Base-by-base conservation (phyloP, 495 filamentous ascomycete species). In the Lentithecium fluviatile region DNA sequence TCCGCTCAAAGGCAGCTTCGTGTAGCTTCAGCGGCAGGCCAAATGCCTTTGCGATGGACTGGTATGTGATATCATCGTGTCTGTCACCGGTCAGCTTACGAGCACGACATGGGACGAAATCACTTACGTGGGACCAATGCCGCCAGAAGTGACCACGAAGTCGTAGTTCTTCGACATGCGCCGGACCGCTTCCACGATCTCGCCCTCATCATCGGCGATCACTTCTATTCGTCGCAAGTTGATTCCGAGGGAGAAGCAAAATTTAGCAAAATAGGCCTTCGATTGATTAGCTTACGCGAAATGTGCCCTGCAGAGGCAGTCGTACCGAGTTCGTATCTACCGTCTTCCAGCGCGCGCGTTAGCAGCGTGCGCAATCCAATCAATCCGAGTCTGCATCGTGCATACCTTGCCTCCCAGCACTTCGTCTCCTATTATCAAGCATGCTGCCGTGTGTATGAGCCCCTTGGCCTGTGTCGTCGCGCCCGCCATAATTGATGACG, bases 21-120 rank as follows among this genome's bases (percentile, higher is more conserved):
- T 98, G 90, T 15, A 96, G 78, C 56, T 83, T 78, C 0, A 97
- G 79, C 11, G 85, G 82, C 2, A 96, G 79, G 37, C 74, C 71
- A 72, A 96, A 98, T 21, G 91, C 94, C 63, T 90, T 89, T 40
- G 90, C 94, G 68, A 98, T 92, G 21, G 92, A 92, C 68, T 85
- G 76, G 79, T 98, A 98, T 37, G 94, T 97, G 63, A 98, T 97
- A 69, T 98, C 94, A 69, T 98, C 94, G 76, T 97, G 94, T 54
- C 88, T 94, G 66, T 32, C 54, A 24, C 29, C 29, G 29, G 29
- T 32, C 29, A 32, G 29, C 29, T 32, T 32, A 32, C 29, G 29
- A 32, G 29, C 29, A 32, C 29, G 10, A 32, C 29, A 32, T 32
- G 29, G 10, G 29, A 32, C 29, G 40, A 37, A 10, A 24, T 12